phyloP scores from a whole-genome alignment of 2,329 filamentous ascomycete species.

The Calonectria hawksworthii region DNA sequence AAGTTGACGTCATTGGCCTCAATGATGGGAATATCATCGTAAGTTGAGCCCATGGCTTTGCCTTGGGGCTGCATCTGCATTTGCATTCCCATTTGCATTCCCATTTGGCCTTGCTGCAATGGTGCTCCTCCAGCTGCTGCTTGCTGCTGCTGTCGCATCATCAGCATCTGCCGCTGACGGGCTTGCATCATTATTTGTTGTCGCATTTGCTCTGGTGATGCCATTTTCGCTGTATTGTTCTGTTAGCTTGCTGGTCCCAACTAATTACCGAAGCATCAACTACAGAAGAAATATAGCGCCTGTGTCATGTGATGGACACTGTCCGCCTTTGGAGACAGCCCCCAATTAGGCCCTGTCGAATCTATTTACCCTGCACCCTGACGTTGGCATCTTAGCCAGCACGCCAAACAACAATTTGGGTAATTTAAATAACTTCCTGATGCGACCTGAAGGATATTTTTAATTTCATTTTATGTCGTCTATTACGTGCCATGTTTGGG shows the following conservation, averaged over 20 bases:
- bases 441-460: too few relatives aligned
- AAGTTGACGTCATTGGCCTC: slow-evolving; percentile 16
- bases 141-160: not conserved
- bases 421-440: too few relatives aligned
- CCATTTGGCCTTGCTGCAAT: not conserved
- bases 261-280: not conserved
- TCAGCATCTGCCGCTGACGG: slow-evolving; percentile 13
- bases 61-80: not conserved
- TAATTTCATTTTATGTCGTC: too few relatives aligned
- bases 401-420: not conserved
- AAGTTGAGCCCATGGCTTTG: slow-evolving; percentile 12
- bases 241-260: not conserved
- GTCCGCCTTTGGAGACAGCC: not conserved
- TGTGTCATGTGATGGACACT: not conserved
- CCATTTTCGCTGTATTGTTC: not conserved
- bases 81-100: not conserved
- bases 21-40: slow-evolving; percentile 30
- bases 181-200: slow-evolving; percentile 13
- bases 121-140: not conserved
- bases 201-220: slow-evolving; percentile 2
- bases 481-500: too few relatives aligned
- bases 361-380: not conserved
- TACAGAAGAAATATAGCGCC: not conserved
- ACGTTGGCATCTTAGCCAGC: not conserved
- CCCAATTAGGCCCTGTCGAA: not conserved